Evolutionary conservation across 768 basidiomycete species (phyloP).

Genomic region (Boletus rufocinnamomeus): DNA sequence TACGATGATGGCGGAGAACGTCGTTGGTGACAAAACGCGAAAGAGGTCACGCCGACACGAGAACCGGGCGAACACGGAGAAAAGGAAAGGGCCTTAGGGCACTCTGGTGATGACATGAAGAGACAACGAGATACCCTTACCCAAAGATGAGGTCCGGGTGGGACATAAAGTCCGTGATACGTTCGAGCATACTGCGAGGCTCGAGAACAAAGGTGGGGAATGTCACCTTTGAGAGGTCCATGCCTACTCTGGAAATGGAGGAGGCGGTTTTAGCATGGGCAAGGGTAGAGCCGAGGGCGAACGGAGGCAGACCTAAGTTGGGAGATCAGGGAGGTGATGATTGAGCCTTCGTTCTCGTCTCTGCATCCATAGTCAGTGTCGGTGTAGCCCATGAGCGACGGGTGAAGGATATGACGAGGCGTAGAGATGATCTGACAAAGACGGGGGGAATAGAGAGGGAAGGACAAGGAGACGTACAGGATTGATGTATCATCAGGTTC

Average conservation of each 20-base stretch:
- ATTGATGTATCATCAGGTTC: slow-evolving; percentile 90
- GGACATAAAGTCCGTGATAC: slow-evolving; percentile 99
- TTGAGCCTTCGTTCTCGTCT: slow-evolving; percentile 92
- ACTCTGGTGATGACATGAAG: slow-evolving; percentile 18
- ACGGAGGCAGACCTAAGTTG: slow-evolving; percentile 68
- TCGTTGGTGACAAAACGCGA: background rate
- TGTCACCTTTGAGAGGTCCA: slow-evolving; percentile 95
- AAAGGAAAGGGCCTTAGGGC: slow-evolving; percentile 23
- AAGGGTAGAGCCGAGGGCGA: background rate
- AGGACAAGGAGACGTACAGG: slow-evolving; percentile 56
- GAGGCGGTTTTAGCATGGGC: slow-evolving; percentile 12
- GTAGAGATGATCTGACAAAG: slow-evolving; percentile 27
- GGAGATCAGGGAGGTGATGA: slow-evolving; percentile 83
- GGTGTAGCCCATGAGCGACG: slow-evolving; percentile 32
- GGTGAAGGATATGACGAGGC: slow-evolving; percentile 2
- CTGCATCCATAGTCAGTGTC: slow-evolving; percentile 48
- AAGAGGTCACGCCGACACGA: background rate
- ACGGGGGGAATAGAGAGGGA: slow-evolving; percentile 27
- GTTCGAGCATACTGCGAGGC: slow-evolving; percentile 95
- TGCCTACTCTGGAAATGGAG: slow-evolving; percentile 68
- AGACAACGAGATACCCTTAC: slow-evolving; percentile 45
- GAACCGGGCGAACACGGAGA: background rate
- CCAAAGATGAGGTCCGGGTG: slow-evolving; percentile 98
- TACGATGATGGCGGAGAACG: slow-evolving; percentile 2
- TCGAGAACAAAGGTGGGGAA: slow-evolving; percentile 96